phyloP scores from a whole-genome alignment of 371 early-diverging fungal species.

The Funneliformis caledonium region DNA sequence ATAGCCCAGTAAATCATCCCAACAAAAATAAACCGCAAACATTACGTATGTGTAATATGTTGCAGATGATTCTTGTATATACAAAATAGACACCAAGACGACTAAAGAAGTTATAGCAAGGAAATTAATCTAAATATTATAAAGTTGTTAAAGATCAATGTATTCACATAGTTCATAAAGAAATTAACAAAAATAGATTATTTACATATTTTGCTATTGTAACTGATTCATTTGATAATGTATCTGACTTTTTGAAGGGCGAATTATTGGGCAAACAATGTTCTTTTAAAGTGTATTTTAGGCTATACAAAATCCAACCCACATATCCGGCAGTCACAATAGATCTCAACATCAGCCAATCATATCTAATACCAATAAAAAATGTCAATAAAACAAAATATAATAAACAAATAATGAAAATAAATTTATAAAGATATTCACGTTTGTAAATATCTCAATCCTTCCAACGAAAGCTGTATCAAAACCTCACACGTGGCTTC shows the following conservation, averaged over 20 bases:
- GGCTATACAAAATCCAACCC: constrained; percentile 89
- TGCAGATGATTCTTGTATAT: constrained; percentile 74
- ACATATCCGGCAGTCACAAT: constrained; percentile 88
- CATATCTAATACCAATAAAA: constrained; percentile 62
- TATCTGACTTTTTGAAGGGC: too few species aligned
- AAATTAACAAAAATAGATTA: too few species aligned
- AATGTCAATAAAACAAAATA: not conserved
- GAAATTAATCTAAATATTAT: constrained; percentile 50
- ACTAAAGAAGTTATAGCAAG: constrained; percentile 51
- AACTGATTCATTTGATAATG: too few species aligned
- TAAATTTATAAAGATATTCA: constrained; percentile 42
- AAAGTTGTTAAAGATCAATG: too few species aligned
- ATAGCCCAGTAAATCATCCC: constrained; percentile 60
- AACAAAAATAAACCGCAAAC: constrained; percentile 91
- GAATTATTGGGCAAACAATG: constrained; percentile 46
- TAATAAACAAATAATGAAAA: not conserved
- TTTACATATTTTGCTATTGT: too few species aligned
- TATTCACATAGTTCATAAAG: too few species aligned
- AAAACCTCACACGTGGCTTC: constrained; percentile 63
- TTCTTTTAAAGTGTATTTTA: constrained; percentile 69
- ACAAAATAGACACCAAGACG: constrained; percentile 57
- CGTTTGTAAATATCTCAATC: constrained; percentile 93
- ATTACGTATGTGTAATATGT: constrained; percentile 86
- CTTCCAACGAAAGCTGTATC: constrained; percentile 71
- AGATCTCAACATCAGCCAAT: constrained; percentile 89